Conservation (phyloP, 2,329 filamentous ascomycete species). For the Diaporthe helianthi region DNA sequence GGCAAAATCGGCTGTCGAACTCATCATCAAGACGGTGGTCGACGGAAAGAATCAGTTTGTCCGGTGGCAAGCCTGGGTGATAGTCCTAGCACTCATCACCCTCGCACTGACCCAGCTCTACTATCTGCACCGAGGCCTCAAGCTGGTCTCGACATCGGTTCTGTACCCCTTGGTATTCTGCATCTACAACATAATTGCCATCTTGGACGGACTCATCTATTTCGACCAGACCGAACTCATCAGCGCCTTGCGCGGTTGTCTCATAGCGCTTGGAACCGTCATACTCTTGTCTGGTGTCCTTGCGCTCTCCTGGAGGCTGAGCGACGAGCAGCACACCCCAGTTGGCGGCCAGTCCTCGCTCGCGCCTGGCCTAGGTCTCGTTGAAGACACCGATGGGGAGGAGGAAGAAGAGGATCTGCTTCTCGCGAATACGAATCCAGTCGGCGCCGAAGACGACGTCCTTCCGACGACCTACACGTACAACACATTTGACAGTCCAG, state of each 20-base stretch:
- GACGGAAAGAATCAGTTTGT: conserved; percentile 93
- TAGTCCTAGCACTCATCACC: conserved; percentile 79
- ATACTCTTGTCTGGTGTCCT: conserved; percentile 89
- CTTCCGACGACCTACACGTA: conserved; percentile 49
- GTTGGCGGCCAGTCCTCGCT: conserved; percentile 72
- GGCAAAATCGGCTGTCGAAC: conserved; percentile 94
- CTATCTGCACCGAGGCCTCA: conserved; percentile 91
- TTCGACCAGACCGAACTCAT: conserved; percentile 88
- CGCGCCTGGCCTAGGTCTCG: conserved; percentile 81
- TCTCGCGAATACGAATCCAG: conserved; percentile 53
- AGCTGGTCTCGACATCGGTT: conserved; percentile 93
- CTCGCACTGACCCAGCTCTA: conserved; percentile 92
- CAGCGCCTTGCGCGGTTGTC: conserved; percentile 74
- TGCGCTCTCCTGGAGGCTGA: conserved; percentile 91
- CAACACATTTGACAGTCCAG: conserved; percentile 54
- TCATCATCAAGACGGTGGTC: conserved; percentile 84
- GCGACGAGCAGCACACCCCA: conserved; percentile 73
- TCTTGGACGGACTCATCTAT: conserved; percentile 95
- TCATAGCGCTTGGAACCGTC: conserved; percentile 85
- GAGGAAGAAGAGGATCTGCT: conserved; percentile 68
- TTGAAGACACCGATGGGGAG: conserved; percentile 72
- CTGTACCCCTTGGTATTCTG: conserved; percentile 98
- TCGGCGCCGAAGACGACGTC: conserved; percentile 49
- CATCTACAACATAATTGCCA: conserved; percentile 98
- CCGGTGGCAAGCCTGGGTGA: conserved; percentile 93